A percentile compares a stretch with the other conserved stretches of the same genome.
Evolutionary conservation across 768 basidiomycete species (phyloP).

Genomic region (Fomitopsis serialis): DNA sequence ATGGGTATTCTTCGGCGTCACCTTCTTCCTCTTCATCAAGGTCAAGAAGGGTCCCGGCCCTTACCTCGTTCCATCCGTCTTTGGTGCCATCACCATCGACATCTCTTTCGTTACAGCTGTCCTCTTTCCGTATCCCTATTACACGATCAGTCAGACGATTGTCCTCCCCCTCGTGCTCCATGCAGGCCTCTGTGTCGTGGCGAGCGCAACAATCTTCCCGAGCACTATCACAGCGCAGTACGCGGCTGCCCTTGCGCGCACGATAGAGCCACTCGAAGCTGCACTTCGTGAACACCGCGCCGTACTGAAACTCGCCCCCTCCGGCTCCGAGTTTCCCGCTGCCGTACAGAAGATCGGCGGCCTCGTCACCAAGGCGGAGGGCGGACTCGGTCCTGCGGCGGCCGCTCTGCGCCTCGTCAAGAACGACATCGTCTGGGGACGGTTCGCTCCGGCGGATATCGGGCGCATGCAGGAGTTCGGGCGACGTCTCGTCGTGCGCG

Average conservation of each 20-base stretch:
- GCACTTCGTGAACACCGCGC: conserved; percentile 41
- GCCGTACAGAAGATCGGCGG: conserved; percentile 31
- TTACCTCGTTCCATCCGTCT: conserved; percentile 47
- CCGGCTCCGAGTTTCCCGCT: conserved; percentile 34
- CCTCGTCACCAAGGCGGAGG: conserved; percentile 36
- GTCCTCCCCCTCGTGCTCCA: conserved; percentile 57
- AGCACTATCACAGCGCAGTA: conserved; percentile 56
- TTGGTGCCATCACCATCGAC: conserved; percentile 60
- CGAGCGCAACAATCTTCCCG: conserved; percentile 57
- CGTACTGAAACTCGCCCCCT: conserved; percentile 39
- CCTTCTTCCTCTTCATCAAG: conserved; percentile 53
- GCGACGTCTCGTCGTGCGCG: conserved; percentile 47
- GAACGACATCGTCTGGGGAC: conserved; percentile 56
- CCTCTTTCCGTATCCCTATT: conserved; percentile 63
- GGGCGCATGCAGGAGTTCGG: conserved; percentile 41
- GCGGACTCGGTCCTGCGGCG: conserved; percentile 44
- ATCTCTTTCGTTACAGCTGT: conserved; percentile 53
- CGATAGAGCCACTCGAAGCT: conserved; percentile 42
- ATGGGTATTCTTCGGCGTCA: conserved; percentile 59
- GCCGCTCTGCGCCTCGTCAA: conserved; percentile 47
- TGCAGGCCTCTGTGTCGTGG: conserved; percentile 46
- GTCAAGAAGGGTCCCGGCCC: conserved; percentile 61
- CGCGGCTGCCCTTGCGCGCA: conserved; percentile 39
- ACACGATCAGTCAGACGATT: conserved; percentile 49
- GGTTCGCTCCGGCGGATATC: conserved; percentile 58